Base-by-base conservation (phyloP, 192 early-diverging fungal species). In the Chytriomyces sp. region DNA sequence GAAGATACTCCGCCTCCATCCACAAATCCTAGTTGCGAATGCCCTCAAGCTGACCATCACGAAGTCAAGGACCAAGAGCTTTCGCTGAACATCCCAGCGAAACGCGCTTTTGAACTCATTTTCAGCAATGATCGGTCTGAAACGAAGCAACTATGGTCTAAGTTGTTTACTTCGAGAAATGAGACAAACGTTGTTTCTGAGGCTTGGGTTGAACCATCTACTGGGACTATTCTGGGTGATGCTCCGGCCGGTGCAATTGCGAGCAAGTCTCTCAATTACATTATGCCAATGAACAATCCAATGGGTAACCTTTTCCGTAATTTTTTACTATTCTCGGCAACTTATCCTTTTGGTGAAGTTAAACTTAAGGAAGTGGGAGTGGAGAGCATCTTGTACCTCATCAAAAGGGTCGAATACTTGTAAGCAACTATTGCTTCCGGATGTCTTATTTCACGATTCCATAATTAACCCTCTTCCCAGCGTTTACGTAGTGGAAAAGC, bases 201-300 rank as follows among this genome's bases (percentile, higher is more conserved):
- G 16, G 26, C 16, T 45, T 79, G 71, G 67, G 69, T 80, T 45
- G 79, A 79, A 48, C 72, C 75, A 50, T 49, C 73, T 9, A 63
- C 73, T 9, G 75, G 68, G 16, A 50, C 24, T 61, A 77, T 53
- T 49, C 24, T 64, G 46, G 66, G 85, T 50, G 69, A 67, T 13
- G 79, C 63, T 9, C 79, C 75, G 7, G 43, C 47, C 16, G 67
- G 67, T 24, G 65, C 70, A 43, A 57, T 80, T 6, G 53, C 68
- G 7, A 67, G 53, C 11, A 82, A 91, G 48, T 80, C 80, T 5
- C 67, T 91, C 3, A 90, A 85, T 28, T 92, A 85, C 64, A 85
- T 85, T 26, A 91, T 93, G 89, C 88, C 90, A 0, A 86, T 93
- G 35, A 92, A 87, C 57, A 90, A 92, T 66, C 89, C 92, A 9